Evolutionary conservation across 1,284 basidiomycete genomes (phyloP).

Genomic region (Puccinia sorghi): DNA sequence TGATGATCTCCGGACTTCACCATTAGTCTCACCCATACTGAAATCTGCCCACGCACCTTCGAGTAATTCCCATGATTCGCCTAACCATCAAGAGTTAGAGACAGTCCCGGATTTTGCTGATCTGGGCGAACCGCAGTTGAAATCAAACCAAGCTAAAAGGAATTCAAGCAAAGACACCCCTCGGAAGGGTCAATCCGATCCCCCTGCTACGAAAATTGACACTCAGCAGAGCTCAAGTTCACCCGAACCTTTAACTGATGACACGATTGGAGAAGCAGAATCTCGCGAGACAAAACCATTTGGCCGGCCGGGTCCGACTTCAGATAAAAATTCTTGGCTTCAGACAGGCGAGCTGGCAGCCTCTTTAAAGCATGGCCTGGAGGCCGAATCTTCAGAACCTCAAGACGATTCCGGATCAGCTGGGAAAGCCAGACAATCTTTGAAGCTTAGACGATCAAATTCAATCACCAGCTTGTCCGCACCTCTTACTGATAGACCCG

Average conservation of each 20-base stretch:
- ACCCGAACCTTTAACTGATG: constrained; percentile 4
- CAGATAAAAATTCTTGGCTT: constrained; percentile 13
- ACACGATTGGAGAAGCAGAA: neutral
- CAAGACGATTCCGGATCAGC: constrained; percentile 19
- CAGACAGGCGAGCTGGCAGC: neutral
- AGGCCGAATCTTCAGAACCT: constrained; percentile 2
- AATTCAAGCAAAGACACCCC: constrained; percentile 5
- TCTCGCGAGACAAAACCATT: neutral
- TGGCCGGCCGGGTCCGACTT: neutral
- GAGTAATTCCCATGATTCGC: constrained; percentile 16
- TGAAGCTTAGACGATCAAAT: neutral
- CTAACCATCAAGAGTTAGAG: constrained; percentile 10
- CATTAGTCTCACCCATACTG: constrained; percentile 60
- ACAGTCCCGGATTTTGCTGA: constrained; percentile 46
- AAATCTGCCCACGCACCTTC: constrained; percentile 52
- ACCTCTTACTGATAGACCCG: neutral
- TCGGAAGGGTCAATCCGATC: neutral
- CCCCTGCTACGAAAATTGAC: neutral
- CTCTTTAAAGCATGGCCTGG: neutral
- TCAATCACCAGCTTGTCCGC: constrained; percentile 11
- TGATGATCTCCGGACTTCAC: constrained; percentile 88
- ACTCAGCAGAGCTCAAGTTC: neutral
- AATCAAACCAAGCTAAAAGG: constrained; percentile 11
- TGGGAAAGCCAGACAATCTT: neutral
- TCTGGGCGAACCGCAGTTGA: constrained; percentile 35